Base-by-base conservation (phyloP, 352 stramenopile species). In the Globisporangium cederbergense region DNA sequence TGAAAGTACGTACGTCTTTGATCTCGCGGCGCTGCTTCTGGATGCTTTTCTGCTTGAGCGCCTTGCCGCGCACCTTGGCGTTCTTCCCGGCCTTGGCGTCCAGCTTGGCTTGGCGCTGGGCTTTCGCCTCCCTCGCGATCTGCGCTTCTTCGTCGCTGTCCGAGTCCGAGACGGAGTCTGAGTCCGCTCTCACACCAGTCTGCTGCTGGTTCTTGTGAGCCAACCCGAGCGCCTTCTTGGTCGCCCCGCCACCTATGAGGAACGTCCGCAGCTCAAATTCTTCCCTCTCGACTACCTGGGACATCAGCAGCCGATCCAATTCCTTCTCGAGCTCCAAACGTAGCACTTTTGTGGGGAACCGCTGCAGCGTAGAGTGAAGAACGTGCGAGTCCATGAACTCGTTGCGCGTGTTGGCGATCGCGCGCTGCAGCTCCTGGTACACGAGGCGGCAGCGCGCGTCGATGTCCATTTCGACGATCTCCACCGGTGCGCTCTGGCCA, bases 311-410 rank as follows among this genome's bases (percentile, higher is more conserved):
- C 4, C 86, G 75, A 75, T 98, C 92, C 9, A 98, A 77, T 52
- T 97, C 93, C 22, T 93, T 90, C 52, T 98, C 91, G 4, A 98
- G 79, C 59, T 98, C 93, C 7, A 91, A 62, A 0, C 90, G 74
- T 5, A 98, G 69, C 16, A 96, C 88, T 57, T 87, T 90, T 1
- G 91, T 97, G 2, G 89, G 86, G 62, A 97, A 98, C 7, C 88
- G 83, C 76, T 98, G 94, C 16, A 89, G 62, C 20, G 88, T 91
- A 56, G 82, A 90, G 67, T 98, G 93, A 1, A 98, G 73, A 16
- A 96, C 82, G 20, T 71, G 73, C 30, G 89, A 97, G 60, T 98
- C 89, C 78, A 98, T 98, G 49, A 85, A 96, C 53, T 91, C 79
- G 60, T 95, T 95, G 10, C 75, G 72, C 18, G 78, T 88, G 62